phyloP scores from a whole-genome alignment of 306 rosid genomes.

The Delonix regia region DNA sequence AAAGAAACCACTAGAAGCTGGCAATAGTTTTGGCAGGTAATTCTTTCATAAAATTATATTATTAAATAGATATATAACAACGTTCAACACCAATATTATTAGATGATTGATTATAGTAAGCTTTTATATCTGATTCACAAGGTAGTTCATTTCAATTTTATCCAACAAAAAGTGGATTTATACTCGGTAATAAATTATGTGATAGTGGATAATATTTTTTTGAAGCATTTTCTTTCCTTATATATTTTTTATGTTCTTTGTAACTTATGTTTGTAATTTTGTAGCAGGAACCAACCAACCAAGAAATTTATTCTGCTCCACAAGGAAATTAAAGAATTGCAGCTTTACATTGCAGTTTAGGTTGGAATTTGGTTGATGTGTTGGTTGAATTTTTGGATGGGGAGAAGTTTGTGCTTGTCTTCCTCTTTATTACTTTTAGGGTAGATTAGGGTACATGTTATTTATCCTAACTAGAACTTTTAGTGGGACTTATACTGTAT shows the following conservation, averaged over 20 bases:
- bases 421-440: neutral
- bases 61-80: neutral
- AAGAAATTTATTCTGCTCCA: neutral
- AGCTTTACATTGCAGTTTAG: slow-evolving; percentile 22
- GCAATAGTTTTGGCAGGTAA: slow-evolving; percentile 47
- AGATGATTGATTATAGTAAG: slow-evolving; percentile 1
- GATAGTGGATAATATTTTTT: neutral
- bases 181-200: neutral
- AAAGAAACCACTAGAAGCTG: slow-evolving; percentile 47
- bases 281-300: slow-evolving; percentile 36
- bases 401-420: slow-evolving; percentile 10
- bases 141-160: neutral
- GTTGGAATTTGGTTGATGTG: neutral
- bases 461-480: slow-evolving; percentile 20
- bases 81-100: slow-evolving; percentile 5
- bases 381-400: slow-evolving; percentile 1
- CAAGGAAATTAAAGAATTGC: neutral
- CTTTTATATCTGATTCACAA: neutral
- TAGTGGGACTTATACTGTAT: slow-evolving; percentile 16
- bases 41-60: neutral
- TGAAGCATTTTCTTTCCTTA: neutral
- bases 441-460: neutral
- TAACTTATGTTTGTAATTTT: slow-evolving; percentile 18
- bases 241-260: neutral
- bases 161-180: neutral